Evolutionary conservation across 441 rosid species (phyloP).

Genomic region (Viola pubescens): DNA sequence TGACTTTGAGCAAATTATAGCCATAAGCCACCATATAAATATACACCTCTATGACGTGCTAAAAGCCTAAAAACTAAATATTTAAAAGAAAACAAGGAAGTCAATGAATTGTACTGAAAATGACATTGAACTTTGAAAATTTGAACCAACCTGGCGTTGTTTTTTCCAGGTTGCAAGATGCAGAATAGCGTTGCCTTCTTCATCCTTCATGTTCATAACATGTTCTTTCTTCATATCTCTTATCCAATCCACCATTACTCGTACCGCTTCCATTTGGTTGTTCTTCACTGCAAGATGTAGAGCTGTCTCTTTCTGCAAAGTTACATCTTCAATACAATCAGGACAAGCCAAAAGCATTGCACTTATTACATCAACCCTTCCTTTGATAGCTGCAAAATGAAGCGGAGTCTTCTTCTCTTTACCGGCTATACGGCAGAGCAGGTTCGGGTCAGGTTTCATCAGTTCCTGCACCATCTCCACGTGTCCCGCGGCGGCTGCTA

Average conservation of each 20-base stretch:
- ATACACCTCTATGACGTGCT: too few relatives aligned
- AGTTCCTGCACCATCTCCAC: conserved; percentile 25
- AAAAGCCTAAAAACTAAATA: not conserved
- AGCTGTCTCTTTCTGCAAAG: conserved; percentile 32
- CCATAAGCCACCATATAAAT: too few relatives aligned
- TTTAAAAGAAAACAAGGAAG: not conserved
- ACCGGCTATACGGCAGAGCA: conserved; percentile 24
- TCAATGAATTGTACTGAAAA: not conserved
- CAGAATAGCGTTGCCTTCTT: conserved; percentile 33
- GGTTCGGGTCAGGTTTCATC: conserved; percentile 18
- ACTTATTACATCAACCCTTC: conserved; percentile 24
- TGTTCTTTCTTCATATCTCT: conserved; percentile 17
- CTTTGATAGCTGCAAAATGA: conserved; percentile 34
- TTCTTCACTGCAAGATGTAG: conserved; percentile 37
- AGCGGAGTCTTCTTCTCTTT: conserved; percentile 32
- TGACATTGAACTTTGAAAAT: not conserved
- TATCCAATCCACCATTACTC: conserved; percentile 27
- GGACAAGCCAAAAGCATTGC: conserved; percentile 27
- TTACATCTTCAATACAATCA: conserved; percentile 29
- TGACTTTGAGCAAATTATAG: too few relatives aligned
- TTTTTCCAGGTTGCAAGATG: conserved; percentile 38
- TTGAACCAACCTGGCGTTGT: conserved; percentile 24
- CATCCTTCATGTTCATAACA: conserved; percentile 34
- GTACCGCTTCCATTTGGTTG: conserved; percentile 19
- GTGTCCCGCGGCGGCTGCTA: conserved; percentile 31